Evolutionary conservation across 768 basidiomycete genomes (phyloP).

Genomic region (Tremella fuciformis): DNA sequence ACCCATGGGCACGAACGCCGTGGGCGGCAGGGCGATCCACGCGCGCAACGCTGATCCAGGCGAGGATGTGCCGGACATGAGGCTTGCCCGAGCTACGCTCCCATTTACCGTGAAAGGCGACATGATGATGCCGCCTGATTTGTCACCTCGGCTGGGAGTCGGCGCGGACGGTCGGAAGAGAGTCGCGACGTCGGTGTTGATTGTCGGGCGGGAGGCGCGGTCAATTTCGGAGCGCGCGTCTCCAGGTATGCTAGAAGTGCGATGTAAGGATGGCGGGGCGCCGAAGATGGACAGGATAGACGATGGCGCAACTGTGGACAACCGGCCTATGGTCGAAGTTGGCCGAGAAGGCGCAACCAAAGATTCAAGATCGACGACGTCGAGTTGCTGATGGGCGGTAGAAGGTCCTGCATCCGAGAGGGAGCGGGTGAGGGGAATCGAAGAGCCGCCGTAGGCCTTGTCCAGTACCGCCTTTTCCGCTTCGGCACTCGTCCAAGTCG

Average conservation of each 20-base stretch:
- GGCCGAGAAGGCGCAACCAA: background rate
- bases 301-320: conserved; percentile 1
- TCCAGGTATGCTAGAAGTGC: background rate
- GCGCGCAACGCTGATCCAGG: background rate
- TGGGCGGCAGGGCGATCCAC: conserved; percentile 1
- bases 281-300: conserved; percentile 17
- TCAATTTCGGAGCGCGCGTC: background rate
- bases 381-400: background rate
- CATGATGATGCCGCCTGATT: background rate
- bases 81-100: background rate
- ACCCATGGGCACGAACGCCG: background rate
- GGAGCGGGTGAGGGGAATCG: background rate
- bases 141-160: background rate
- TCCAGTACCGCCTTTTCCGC: background rate
- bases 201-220: background rate
- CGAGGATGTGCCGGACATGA: conserved; percentile 1
- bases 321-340: background rate
- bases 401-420: background rate
- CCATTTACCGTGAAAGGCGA: background rate
- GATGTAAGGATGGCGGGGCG: conserved; percentile 12
- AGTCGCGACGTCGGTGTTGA: background rate
- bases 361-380: background rate
- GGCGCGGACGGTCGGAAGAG: background rate
- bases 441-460: background rate
- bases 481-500: conserved; percentile 2